Base-by-base conservation (phyloP, 306 rosid species). In the Gleditsia sinensis region DNA sequence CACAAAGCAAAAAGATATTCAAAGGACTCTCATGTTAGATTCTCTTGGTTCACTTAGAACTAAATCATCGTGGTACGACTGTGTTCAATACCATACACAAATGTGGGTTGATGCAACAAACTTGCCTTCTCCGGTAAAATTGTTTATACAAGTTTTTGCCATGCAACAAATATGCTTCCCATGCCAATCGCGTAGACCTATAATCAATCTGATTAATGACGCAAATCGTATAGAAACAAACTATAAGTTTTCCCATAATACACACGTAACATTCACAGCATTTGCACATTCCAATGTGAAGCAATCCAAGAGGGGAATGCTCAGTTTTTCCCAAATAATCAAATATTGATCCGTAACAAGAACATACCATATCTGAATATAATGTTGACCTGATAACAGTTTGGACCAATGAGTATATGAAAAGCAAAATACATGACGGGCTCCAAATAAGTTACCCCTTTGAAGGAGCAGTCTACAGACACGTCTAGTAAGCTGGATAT, bases 401-500 rank as follows among this genome's bases (percentile, higher is more conserved):
- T 27, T 12, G 30, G 59, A 39, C 48, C n/a, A 59, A 20, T 1
- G 2, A 70, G 48, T 46, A 37, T 25, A 64, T 46, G 23, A 24
- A 56, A 72, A 33, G 49, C 42, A 49, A 81, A 61, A 59, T 59
- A 60, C 28, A 17, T 24, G 23, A 54, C 59, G 28, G 20, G 6
- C 33, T 50, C 17, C 17, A 45, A 17, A 59, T 7, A 24, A 51
- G 78, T 63, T 53, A 34, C 1, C 57, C 51, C 57, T 60, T 39
- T 39, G 58, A 46, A 63, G 55, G 3, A 50, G 13, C 14, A 33
- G 61, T 51, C 58, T 8, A 34, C 32, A 45, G 42, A 55, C 3
- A 17, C 23, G 39, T 63, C 36, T 34, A 10, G 21, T 16, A 67
- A 48, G 30, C 50, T 7, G 20, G 27, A 24, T n/a, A 25, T 33